phyloP scores from a whole-genome alignment of 768 basidiomycete species.

The Lactifluus subvellereus region DNA sequence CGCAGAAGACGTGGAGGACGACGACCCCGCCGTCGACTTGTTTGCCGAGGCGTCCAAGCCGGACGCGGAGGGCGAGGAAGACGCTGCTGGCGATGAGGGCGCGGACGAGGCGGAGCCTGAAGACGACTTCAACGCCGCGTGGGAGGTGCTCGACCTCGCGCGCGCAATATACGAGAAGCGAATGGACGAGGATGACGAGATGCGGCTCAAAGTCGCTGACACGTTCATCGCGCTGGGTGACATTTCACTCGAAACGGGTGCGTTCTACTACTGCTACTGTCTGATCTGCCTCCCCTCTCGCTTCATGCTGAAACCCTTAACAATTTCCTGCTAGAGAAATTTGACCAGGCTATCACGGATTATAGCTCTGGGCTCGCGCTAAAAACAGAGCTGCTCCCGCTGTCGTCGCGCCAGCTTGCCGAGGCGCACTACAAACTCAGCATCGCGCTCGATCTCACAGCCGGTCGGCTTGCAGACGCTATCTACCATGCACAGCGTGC shows the following conservation, averaged over 20 bases:
- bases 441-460: conserved; percentile 87
- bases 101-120: conserved; percentile 74
- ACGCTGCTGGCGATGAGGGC: conserved; percentile 50
- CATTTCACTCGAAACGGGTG: conserved; percentile 95
- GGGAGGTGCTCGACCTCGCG: conserved; percentile 96
- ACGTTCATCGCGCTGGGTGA: conserved; percentile 89
- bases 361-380: conserved; percentile 73
- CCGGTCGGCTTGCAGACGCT: conserved; percentile 76
- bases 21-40: conserved; percentile 55
- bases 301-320: not conserved
- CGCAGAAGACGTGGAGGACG: conserved; percentile 56
- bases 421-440: conserved; percentile 93
- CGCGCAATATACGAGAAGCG: conserved; percentile 77
- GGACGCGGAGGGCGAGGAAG: conserved; percentile 42
- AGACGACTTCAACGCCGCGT: conserved; percentile 97
- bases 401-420: conserved; percentile 89
- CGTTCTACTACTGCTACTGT: conserved; percentile 24
- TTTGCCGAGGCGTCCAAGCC: conserved; percentile 51
- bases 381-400: conserved; percentile 67
- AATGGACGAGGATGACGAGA: conserved; percentile 49
- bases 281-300: not conserved
- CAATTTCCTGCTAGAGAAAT: conserved; percentile 63
- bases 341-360: conserved; percentile 88
- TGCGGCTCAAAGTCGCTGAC: conserved; percentile 82
- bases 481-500: conserved; percentile 78